A percentile compares a stretch with the other conserved stretches of the same genome.
Evolutionary conservation across 768 basidiomycete genomes (phyloP).

Genomic region (Russula griseocarnosa): DNA sequence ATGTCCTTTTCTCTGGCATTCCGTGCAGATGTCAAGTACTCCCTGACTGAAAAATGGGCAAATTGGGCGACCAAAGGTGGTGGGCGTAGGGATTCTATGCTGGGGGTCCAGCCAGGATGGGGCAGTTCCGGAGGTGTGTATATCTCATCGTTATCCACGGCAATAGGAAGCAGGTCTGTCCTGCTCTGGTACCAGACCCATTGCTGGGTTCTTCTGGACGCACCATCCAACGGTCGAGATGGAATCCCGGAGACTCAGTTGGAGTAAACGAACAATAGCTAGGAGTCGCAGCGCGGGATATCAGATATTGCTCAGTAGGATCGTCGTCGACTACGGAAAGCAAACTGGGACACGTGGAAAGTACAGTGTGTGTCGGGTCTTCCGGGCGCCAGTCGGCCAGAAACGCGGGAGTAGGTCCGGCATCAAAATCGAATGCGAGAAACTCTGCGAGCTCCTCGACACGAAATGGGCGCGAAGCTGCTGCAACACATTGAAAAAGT

Average conservation of each 20-base stretch:
- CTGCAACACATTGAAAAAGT: slow-evolving; percentile 6
- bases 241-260: too few species aligned
- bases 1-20: not conserved
- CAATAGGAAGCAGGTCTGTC: too few species aligned
- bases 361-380: not conserved
- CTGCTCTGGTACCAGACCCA: too few species aligned
- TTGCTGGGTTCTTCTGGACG: too few species aligned
- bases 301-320: too few species aligned
- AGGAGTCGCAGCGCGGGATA: too few species aligned
- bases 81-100: too few species aligned
- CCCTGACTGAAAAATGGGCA: slow-evolving; percentile 17
- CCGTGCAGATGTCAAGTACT: slow-evolving; percentile 7
- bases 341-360: slow-evolving; percentile 1
- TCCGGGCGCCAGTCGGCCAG: slow-evolving; percentile 4
- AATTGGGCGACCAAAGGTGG: not conserved
- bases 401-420: not conserved
- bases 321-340: not conserved
- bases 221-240: too few species aligned
- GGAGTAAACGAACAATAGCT: too few species aligned
- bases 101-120: too few species aligned
- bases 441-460: slow-evolving; percentile 10
- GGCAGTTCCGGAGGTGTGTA: too few species aligned
- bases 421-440: slow-evolving; percentile 2
- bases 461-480: slow-evolving; percentile 1
- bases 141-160: too few species aligned